A percentile compares a stretch with the other conserved stretches of the same genome.
These are phyloP conservation scores for Fusarium nisikadoi DNA, from an alignment of 2,329 filamentous ascomycete genomes.

Conservation along the genomic window DNA sequence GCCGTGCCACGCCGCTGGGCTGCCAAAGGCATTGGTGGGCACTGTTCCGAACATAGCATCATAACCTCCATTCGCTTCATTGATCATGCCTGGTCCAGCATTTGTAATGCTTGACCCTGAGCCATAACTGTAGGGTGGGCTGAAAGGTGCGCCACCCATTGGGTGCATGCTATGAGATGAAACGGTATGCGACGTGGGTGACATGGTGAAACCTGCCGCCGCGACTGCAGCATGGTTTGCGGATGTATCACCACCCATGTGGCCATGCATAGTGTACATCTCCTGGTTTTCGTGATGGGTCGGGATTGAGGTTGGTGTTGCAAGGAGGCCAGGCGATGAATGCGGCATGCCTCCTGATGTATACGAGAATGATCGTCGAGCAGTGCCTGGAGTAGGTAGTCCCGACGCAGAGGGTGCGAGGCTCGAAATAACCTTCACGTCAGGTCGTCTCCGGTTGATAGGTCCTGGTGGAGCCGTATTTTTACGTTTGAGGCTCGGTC, in stretches of 20 bases:
- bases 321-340: slow-evolving; percentile 53
- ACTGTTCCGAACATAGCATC: slow-evolving; percentile 70
- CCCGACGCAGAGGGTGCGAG: slow-evolving; percentile 43
- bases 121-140: slow-evolving; percentile 55
- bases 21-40: slow-evolving; percentile 64
- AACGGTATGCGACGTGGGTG: slow-evolving; percentile 34
- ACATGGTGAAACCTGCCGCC: slow-evolving; percentile 51
- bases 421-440: slow-evolving; percentile 50
- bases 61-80: slow-evolving; percentile 54
- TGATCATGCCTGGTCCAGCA: slow-evolving; percentile 43
- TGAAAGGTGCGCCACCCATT: slow-evolving; percentile 51
- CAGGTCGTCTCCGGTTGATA: slow-evolving; percentile 52
- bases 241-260: slow-evolving; percentile 49
- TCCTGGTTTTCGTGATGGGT: slow-evolving; percentile 50
- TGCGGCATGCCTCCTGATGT: slow-evolving; percentile 49
- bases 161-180: slow-evolving; percentile 45
- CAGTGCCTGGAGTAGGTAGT: slow-evolving; percentile 47
- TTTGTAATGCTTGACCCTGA: slow-evolving; percentile 46
- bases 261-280: slow-evolving; percentile 48
- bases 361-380: slow-evolving; percentile 53
- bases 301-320: slow-evolving; percentile 52
- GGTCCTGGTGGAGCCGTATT: slow-evolving; percentile 54
- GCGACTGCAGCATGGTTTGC: slow-evolving; percentile 50
- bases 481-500: slow-evolving; percentile 62
- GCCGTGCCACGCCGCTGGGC: slow-evolving; percentile 62